Evolutionary conservation across 495 filamentous ascomycete genomes (phyloP).

Genomic region (Aspergillus panamensis): DNA sequence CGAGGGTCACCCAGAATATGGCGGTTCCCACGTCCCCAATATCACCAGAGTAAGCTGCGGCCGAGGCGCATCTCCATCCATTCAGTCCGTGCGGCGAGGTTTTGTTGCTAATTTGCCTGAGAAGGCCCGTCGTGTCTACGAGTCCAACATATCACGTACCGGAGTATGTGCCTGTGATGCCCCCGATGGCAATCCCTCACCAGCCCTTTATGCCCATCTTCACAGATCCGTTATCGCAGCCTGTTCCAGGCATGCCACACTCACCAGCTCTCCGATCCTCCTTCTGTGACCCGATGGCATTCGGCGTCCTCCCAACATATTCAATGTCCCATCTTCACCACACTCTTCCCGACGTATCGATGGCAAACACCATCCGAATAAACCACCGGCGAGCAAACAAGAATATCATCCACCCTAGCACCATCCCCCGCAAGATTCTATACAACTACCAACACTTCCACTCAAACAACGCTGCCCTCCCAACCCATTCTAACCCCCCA

Average conservation of each 20-base stretch:
- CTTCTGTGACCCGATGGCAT: slow-evolving; percentile 31
- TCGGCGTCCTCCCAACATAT: slow-evolving; percentile 34
- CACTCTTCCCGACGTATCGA: slow-evolving; percentile 11
- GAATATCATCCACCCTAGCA: not conserved
- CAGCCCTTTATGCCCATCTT: slow-evolving; percentile 35
- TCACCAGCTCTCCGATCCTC: slow-evolving; percentile 32
- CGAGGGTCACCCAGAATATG: slow-evolving; percentile 28
- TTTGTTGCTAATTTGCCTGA: not conserved
- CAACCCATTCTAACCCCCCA: slow-evolving; percentile 4
- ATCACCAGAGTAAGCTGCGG: slow-evolving; percentile 35
- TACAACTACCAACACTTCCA: slow-evolving; percentile 2
- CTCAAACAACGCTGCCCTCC: slow-evolving; percentile 2
- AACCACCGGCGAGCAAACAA: slow-evolving; percentile 2
- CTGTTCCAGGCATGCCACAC: slow-evolving; percentile 30
- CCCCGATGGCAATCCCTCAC: slow-evolving; percentile 25
- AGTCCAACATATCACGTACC: slow-evolving; percentile 29
- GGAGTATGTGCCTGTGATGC: slow-evolving; percentile 33
- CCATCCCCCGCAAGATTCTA: slow-evolving; percentile 11
- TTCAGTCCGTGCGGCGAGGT: not conserved
- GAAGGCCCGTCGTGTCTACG: slow-evolving; percentile 27
- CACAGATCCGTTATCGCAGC: slow-evolving; percentile 26
- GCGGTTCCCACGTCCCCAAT: slow-evolving; percentile 38
- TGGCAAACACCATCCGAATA: slow-evolving; percentile 12
- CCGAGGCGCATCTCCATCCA: not conserved
- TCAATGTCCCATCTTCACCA: slow-evolving; percentile 28